Conservation (phyloP, 495 filamentous ascomycete species). For the Tuber umbilicatum region DNA sequence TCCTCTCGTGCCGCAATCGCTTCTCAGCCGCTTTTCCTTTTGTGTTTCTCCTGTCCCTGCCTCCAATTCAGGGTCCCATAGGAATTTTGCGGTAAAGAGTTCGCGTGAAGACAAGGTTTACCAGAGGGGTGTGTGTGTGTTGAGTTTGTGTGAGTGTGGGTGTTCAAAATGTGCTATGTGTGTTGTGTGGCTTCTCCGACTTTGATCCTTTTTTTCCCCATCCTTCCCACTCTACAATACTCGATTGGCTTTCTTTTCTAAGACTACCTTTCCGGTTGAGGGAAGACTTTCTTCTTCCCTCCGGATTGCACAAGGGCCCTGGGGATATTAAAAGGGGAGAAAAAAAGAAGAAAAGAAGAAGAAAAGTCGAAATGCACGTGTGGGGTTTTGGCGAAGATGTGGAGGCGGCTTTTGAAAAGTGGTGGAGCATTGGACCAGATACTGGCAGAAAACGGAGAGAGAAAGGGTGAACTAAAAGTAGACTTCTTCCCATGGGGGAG, state of each 20-base stretch:
- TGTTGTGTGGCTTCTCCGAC: not conserved
- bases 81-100: not conserved
- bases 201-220: not conserved
- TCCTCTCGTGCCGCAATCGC: not conserved
- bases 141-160: not conserved
- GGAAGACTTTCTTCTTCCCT: not conserved
- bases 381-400: not conserved
- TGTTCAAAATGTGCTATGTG: not conserved
- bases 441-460: not conserved
- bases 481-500: not conserved
- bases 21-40: not conserved
- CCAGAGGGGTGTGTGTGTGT: not conserved
- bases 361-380: not conserved
- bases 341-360: not conserved
- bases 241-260: not conserved
- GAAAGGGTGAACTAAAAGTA: conserved; percentile 1
- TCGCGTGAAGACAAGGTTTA: not conserved
- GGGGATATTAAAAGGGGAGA: not conserved
- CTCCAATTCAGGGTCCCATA: not conserved
- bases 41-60: not conserved
- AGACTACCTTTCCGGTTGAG: not conserved
- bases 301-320: not conserved
- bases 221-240: not conserved
- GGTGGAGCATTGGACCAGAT: not conserved
- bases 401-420: not conserved